Evolutionary conservation across 352 stramenopile species (phyloP), one percentile per base, ranked within the genome.

Genomic region (Lagenidium giganteum): DNA sequence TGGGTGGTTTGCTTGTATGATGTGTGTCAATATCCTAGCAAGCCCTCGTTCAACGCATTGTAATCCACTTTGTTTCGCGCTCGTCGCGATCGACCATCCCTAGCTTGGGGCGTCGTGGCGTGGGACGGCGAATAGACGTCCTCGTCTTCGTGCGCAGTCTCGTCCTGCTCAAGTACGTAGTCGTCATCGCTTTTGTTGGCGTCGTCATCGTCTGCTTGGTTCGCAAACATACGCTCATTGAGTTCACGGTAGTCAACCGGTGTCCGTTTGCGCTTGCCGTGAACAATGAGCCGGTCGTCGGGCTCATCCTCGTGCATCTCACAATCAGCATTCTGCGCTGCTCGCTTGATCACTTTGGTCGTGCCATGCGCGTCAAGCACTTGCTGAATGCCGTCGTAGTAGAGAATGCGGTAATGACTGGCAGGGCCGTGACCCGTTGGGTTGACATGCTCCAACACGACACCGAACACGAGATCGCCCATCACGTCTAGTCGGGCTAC

Each of bases 221-320:
- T 73, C 1, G 64, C 75, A 54, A 92, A 94, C 54, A 94, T 69
- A 22, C 81, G 36, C 38, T 80, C 70, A 44, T 94, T 91, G 11
- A 94, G 66, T 29, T 69, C 54, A n/a, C 68, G 77, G 41, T 94
- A 94, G 59, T 94, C 67, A 12, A 94, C 82, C 3, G 67, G 58
- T 13, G 61, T 84, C 14, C 82, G 74, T 62, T 90, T 89, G 29
- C 82, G 74, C 49, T 94, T 94, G 35, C 79, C 73, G 17, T 63
- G 56, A 4, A 90, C 24, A 44, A 90, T 85, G 27, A 87, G 47
- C 4, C 48, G 57, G 2, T 36, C 22, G 45, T 83, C 57, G 4
- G 58, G 43, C 7, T 44, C 57, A 14, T 66, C 47, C 4, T 28
- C 42, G 21, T 11, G 1, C 29, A 4, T 29, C 23, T 47, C 17